Conservation (phyloP, 768 basidiomycete genomes). For the Hypholoma fasciculare region DNA sequence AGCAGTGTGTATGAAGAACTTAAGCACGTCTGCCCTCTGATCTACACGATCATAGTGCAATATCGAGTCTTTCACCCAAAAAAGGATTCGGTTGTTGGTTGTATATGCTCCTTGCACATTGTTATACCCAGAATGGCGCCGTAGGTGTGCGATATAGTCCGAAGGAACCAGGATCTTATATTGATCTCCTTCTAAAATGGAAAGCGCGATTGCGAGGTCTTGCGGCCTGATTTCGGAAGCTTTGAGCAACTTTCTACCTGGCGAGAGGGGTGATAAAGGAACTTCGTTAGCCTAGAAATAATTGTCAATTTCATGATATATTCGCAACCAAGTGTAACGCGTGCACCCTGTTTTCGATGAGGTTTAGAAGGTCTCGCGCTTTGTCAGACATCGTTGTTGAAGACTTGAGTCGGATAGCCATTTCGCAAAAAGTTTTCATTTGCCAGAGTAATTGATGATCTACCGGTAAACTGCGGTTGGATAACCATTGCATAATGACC, state of each 20-base stretch:
- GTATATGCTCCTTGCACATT: constrained; percentile 32
- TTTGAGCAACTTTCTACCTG: constrained; percentile 26
- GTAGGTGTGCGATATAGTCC: constrained; percentile 43
- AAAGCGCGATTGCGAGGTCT: constrained; percentile 43
- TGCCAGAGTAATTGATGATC: constrained; percentile 30
- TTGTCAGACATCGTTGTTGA: constrained; percentile 31
- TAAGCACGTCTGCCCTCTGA: constrained; percentile 37
- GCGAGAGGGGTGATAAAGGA: constrained; percentile 13
- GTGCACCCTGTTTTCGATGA: constrained; percentile 29
- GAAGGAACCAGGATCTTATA: constrained; percentile 37
- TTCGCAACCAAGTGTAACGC: not conserved
- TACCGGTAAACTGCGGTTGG: constrained; percentile 27
- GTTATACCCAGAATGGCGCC: constrained; percentile 27
- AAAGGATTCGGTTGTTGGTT: constrained; percentile 38
- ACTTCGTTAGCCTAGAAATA: not conserved
- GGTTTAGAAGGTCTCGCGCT: constrained; percentile 27
- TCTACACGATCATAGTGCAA: constrained; percentile 37
- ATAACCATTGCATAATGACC: constrained; percentile 38
- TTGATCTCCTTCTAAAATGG: constrained; percentile 43
- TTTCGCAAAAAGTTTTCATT: constrained; percentile 36
- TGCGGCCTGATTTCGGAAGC: constrained; percentile 34
- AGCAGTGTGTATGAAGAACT: constrained; percentile 44
- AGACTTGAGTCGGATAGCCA: constrained; percentile 26
- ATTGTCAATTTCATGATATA: constrained; percentile 6
- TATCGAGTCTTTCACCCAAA: constrained; percentile 41